Percentiles rank a stretch among this genome's conserved stretches.
These are phyloP conservation scores for Pleurotus platypus DNA, from an alignment of 768 basidiomycete species.

Conservation along the genomic window DNA sequence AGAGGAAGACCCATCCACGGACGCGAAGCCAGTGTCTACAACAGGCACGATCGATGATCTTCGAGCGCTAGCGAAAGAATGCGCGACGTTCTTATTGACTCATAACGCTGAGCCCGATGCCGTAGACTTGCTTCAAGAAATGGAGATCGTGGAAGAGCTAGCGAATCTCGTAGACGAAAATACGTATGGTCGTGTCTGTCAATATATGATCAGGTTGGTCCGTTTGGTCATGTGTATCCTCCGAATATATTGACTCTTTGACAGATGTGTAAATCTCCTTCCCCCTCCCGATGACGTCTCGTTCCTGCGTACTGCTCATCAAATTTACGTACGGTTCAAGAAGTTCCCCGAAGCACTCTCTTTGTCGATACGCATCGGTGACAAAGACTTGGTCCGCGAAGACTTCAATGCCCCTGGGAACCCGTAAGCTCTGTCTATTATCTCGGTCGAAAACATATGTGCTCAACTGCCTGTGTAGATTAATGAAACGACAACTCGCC, in stretches of 20 bases:
- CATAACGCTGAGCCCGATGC: conserved; percentile 99
- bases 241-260: conserved; percentile 8
- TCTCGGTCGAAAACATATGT: not conserved
- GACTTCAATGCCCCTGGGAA: conserved; percentile 92
- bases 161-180: conserved; percentile 79
- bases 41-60: conserved; percentile 73
- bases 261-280: conserved; percentile 82
- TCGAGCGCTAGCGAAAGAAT: conserved; percentile 71
- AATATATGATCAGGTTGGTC: conserved; percentile 90
- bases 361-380: conserved; percentile 81
- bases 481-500: conserved; percentile 94
- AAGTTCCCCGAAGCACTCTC: conserved; percentile 91
- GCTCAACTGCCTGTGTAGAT: conserved; percentile 29
- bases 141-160: conserved; percentile 85
- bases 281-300: conserved; percentile 89
- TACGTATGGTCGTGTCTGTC: conserved; percentile 85
- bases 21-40: conserved; percentile 22
- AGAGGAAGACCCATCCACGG: conserved; percentile 29
- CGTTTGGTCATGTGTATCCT: not conserved
- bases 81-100: conserved; percentile 82
- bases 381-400: conserved; percentile 72
- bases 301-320: conserved; percentile 86
- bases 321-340: conserved; percentile 81
- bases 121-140: conserved; percentile 89
- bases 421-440: conserved; percentile 47